phyloP scores from a whole-genome alignment of 805 yeast genomes.

The Pichia thaimueangensis region DNA sequence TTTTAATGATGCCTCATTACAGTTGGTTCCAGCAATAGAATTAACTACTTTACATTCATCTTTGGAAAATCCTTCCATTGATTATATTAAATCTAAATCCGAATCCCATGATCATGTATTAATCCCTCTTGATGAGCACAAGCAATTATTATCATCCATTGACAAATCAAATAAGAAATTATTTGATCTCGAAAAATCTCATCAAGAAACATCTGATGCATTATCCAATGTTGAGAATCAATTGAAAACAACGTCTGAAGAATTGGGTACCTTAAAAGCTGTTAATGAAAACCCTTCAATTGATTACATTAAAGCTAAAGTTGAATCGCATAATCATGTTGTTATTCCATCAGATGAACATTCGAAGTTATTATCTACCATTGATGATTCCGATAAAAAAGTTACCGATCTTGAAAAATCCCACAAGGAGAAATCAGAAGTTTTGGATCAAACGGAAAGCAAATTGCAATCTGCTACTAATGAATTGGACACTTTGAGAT shows the following conservation, averaged over 20 bases:
- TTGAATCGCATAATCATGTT: constrained; percentile 13
- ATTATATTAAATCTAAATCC: constrained; percentile 16
- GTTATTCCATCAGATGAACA: constrained; percentile 14
- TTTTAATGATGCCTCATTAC: background rate
- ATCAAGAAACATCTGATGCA: background rate
- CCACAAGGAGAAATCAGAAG: background rate
- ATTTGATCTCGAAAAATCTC: background rate
- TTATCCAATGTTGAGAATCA: background rate
- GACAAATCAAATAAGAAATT: background rate
- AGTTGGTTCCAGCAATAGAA: background rate
- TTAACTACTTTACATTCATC: background rate
- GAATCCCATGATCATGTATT: constrained; percentile 11
- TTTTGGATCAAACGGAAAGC: background rate
- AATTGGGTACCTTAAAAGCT: background rate
- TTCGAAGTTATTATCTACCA: background rate
- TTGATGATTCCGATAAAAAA: background rate
- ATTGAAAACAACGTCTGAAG: background rate
- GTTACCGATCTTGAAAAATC: background rate
- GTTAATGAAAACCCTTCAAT: constrained; percentile 26
- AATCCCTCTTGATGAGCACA: constrained; percentile 12
- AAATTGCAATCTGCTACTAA: too few species aligned
- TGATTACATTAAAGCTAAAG: constrained; percentile 18
- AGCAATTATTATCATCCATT: too few species aligned
- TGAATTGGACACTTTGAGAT: constrained; percentile 1
- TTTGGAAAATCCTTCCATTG: constrained; percentile 13